Conservation (phyloP, 177 flowering plant genomes). For the Telopea speciosissima region DNA sequence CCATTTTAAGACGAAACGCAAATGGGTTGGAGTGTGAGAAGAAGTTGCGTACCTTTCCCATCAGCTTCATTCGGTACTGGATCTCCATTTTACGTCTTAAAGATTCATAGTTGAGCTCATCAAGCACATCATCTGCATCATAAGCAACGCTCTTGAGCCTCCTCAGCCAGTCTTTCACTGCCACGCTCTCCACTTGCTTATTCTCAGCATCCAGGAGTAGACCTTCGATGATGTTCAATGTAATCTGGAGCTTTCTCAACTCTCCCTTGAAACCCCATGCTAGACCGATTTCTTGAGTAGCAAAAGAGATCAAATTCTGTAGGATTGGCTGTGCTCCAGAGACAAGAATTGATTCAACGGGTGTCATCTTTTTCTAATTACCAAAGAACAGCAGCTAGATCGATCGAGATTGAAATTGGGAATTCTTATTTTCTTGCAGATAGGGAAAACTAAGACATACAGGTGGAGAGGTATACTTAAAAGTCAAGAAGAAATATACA, state of each 20-base stretch:
- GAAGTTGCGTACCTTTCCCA: too few relatives aligned
- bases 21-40: too few relatives aligned
- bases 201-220: neutral
- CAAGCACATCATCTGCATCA: constrained; percentile 5
- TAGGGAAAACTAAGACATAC: too few relatives aligned
- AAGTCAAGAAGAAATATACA: too few relatives aligned
- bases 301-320: neutral
- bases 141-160: neutral
- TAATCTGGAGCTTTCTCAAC: neutral
- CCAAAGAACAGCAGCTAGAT: too few relatives aligned
- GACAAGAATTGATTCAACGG: neutral
- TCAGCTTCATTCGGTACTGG: too few relatives aligned
- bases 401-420: too few relatives aligned
- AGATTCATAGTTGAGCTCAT: neutral
- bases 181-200: neutral
- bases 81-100: too few relatives aligned
- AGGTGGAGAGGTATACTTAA: too few relatives aligned
- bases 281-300: neutral
- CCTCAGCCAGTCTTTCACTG: neutral
- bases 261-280: neutral
- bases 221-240: neutral
- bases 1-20: too few relatives aligned
- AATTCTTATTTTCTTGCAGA: too few relatives aligned
- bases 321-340: neutral
- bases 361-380: too few relatives aligned